Conservation (phyloP, 345 rosid species). For the Populus pruinosa region DNA sequence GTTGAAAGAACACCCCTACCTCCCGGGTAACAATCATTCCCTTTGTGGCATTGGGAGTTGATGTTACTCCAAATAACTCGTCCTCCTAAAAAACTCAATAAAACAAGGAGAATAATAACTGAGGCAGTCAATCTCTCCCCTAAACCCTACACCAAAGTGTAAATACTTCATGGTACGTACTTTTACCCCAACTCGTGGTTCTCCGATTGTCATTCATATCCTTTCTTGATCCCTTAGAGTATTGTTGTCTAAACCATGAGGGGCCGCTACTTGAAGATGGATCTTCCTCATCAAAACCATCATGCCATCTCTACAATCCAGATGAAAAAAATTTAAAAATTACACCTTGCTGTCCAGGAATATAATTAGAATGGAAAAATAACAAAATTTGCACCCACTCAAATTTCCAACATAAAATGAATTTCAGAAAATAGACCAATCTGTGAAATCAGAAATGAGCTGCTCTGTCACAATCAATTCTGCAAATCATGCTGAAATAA, state of each 20-base stretch:
- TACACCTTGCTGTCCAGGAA: neutral
- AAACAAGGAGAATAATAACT: neutral
- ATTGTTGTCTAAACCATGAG: constrained; percentile 62
- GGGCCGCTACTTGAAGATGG: constrained; percentile 43
- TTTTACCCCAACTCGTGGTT: constrained; percentile 33
- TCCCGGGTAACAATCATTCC: neutral
- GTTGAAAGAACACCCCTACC: neutral
- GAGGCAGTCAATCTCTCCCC: neutral
- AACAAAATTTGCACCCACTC: neutral
- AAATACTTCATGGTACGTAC: constrained; percentile 41
- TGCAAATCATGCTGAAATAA: neutral
- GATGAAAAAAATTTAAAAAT: neutral
- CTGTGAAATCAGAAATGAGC: neutral
- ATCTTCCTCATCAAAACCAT: constrained; percentile 46
- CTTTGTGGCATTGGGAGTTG: neutral
- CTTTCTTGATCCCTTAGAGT: constrained; percentile 40
- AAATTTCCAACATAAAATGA: neutral
- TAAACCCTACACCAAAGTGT: neutral
- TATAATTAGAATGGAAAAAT: neutral
- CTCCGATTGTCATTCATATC: constrained; percentile 38
- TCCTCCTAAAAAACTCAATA: neutral
- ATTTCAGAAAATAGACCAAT: neutral
- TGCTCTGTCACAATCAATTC: neutral
- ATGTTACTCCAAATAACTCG: neutral
- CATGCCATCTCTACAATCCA: constrained; percentile 47